Evolutionary conservation across 495 filamentous ascomycete genomes (phyloP).

Genomic region (Penicillium malachiteum): DNA sequence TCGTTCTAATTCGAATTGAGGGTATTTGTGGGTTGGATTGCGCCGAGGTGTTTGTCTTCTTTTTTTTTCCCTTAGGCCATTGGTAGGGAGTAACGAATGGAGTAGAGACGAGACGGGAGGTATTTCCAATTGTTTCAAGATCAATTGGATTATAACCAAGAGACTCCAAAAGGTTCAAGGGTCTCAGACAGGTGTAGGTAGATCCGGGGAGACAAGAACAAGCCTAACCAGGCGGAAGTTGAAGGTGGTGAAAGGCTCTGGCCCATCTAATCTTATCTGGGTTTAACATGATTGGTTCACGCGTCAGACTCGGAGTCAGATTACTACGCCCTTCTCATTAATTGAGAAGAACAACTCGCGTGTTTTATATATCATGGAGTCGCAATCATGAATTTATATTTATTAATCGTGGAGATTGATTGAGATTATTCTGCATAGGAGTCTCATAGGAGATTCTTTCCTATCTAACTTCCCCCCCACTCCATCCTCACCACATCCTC

Average conservation of each 20-base stretch:
- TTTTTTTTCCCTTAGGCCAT: slow-evolving; percentile 26
- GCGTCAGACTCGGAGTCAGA: slow-evolving; percentile 10
- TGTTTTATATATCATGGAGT: slow-evolving; percentile 10
- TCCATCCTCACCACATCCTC: background rate
- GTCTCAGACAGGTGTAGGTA: background rate
- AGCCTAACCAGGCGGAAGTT: slow-evolving; percentile 20
- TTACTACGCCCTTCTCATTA: background rate
- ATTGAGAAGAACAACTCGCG: background rate
- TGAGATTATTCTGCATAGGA: slow-evolving; percentile 11
- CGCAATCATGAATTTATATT: slow-evolving; percentile 23
- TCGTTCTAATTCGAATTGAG: background rate
- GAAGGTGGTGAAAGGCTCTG: slow-evolving; percentile 26
- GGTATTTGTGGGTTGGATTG: slow-evolving; percentile 2
- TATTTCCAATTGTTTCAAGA: background rate
- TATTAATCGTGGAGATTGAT: slow-evolving; percentile 16
- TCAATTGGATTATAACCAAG: slow-evolving; percentile 13
- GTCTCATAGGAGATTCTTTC: slow-evolving; percentile 8
- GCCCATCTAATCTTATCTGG: slow-evolving; percentile 48
- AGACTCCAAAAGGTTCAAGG: background rate
- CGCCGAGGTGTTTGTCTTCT: slow-evolving; percentile 13
- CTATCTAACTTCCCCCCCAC: slow-evolving; percentile 9
- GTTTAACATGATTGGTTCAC: slow-evolving; percentile 32
- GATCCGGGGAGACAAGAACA: slow-evolving; percentile 41
- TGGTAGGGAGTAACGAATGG: slow-evolving; percentile 7
- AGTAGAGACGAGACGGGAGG: background rate